Evolutionary conservation across 768 basidiomycete species (phyloP), one percentile per base, ranked within the genome.

Genomic region (Hypholoma fasciculare): DNA sequence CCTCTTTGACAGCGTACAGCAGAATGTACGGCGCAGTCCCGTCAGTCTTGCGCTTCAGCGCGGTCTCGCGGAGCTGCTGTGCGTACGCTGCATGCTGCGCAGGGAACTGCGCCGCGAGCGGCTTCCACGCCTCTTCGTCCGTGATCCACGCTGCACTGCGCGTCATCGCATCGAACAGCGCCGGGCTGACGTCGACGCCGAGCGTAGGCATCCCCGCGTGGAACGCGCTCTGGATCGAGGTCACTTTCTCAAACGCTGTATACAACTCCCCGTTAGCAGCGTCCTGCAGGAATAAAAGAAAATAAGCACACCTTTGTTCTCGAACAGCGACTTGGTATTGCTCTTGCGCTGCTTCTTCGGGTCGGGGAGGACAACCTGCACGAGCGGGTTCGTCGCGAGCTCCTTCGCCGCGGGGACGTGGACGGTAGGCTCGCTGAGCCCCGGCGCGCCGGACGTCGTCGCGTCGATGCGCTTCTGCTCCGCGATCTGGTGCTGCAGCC

Each of bases 381-480:
- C 78, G 7, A 85, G 82, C 0, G 80, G 71, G 0, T 76, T 62
- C 11, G 61, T 59, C 12, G 69, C 50, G 7, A 66, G 38, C 40
- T 82, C 81, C 60, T 79, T 81, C 2, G 77, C 65, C 1, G 74
- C 61, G 46, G 74, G 71, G 23, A 75, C 59, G 20, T 69, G 63
- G 2, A 69, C 59, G 14, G 59, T 43, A 12, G 65, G 61, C 16
- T 85, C 83, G 0, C 78, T 71, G 8, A 80, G 69, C 2, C 70
- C 68, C 0, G 77, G 72, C 7, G 82, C 84, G 2, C 87, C 88
- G 11, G 86, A 83, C 0, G 87, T 87, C 7, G 82, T 74, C 1
- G 82, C 71, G 63, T 94, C 92, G 23, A 86, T 78, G 1, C 87
- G 86, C 66, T 87, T 89, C 72, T 94, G 92, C 62, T 94, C 91